These are phyloP conservation scores for Aspergillus ellipticus DNA, from an alignment of 495 filamentous ascomycete species.

Conservation along the genomic window DNA sequence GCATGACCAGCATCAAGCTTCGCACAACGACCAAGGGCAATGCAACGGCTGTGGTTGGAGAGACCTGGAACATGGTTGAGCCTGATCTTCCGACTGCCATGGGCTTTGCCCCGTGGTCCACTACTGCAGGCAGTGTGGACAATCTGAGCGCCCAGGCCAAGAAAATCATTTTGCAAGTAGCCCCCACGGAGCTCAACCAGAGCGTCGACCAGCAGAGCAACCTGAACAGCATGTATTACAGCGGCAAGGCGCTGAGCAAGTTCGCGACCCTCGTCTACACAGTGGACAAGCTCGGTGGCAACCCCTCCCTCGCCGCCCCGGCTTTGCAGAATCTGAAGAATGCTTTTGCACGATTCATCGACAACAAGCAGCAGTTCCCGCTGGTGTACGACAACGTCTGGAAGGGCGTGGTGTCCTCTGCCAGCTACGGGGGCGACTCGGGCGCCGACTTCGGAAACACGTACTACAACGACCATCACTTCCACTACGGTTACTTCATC, in stretches of 20 bases:
- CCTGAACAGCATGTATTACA: constrained; percentile 90
- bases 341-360: constrained; percentile 70
- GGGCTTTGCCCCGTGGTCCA: constrained; percentile 71
- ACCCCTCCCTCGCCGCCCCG: constrained; percentile 54
- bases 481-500: constrained; percentile 88
- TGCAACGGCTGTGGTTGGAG: constrained; percentile 66
- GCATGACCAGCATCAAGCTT: constrained; percentile 57
- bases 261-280: constrained; percentile 73
- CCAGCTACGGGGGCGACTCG: constrained; percentile 72
- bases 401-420: constrained; percentile 82
- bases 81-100: constrained; percentile 65
- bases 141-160: constrained; percentile 51
- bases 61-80: constrained; percentile 79
- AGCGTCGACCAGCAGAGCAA: constrained; percentile 68
- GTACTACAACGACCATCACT: constrained; percentile 95
- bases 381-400: constrained; percentile 80
- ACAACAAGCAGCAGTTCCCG: constrained; percentile 73
- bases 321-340: constrained; percentile 67
- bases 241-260: constrained; percentile 88
- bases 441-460: constrained; percentile 79
- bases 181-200: constrained; percentile 64
- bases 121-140: constrained; percentile 44
- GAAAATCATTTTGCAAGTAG: constrained; percentile 53
- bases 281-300: constrained; percentile 60
- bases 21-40: constrained; percentile 85